Conservation (phyloP, 2,329 filamentous ascomycete genomes). For the Penicillium palitans region DNA sequence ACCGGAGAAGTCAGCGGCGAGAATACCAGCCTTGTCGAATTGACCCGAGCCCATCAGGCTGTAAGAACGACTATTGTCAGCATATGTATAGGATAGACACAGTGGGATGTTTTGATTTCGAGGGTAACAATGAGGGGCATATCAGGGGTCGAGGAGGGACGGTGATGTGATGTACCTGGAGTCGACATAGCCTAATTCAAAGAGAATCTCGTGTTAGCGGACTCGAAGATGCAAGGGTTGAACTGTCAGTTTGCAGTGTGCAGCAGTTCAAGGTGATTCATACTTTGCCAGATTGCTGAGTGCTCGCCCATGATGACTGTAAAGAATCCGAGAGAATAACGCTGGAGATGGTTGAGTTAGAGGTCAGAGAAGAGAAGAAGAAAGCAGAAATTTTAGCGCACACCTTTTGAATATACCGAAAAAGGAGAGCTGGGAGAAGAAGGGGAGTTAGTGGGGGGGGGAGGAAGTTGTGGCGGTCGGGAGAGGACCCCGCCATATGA, state of each 20-base stretch:
- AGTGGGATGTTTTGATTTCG: neutral
- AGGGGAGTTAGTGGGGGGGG: conserved; percentile 10
- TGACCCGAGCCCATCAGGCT: conserved; percentile 80
- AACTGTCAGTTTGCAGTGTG: neutral
- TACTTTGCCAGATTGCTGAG: conserved; percentile 42
- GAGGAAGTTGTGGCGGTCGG: conserved; percentile 11
- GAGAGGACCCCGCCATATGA: conserved; percentile 16
- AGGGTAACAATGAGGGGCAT: conserved; percentile 12
- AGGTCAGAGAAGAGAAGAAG: conserved; percentile 3
- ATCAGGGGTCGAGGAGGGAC: neutral
- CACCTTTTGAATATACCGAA: conserved; percentile 15
- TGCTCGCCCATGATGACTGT: conserved; percentile 36
- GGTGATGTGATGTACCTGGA: conserved; percentile 54
- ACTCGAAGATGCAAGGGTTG: conserved; percentile 2
- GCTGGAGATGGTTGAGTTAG: conserved; percentile 1
- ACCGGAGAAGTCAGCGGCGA: conserved; percentile 77
- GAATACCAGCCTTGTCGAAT: conserved; percentile 80
- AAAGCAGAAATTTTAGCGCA: neutral
- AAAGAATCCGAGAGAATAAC: conserved; percentile 6
- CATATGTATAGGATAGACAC: neutral
- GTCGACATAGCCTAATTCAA: conserved; percentile 59
- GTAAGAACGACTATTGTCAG: conserved; percentile 22
- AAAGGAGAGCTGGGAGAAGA: conserved; percentile 10
- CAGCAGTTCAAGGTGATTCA: conserved; percentile 5
- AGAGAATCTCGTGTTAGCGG: conserved; percentile 17